Base-by-base conservation (phyloP, 1,139 yeast species). In the Hanseniaspora uvarum region DNA sequence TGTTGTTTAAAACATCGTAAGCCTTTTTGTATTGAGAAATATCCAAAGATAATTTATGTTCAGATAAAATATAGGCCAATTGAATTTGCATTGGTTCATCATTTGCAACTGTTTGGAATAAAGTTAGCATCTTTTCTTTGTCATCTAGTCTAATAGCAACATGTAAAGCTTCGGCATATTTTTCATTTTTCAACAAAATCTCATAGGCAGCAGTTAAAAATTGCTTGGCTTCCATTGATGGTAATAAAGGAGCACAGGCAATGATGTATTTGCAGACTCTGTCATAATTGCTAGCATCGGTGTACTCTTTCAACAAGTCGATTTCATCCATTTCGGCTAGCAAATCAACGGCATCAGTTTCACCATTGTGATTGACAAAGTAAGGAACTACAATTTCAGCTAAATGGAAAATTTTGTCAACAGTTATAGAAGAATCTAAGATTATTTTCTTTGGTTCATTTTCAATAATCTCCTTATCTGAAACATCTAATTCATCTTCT, bases 291-390 rank as follows among this genome's bases (percentile, higher is more conserved):
- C 81, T 77, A 59, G 82, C 83, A 68, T 92, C 98, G 56, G 89
- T 95, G 68, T 78, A 86, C 60, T 81, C 79, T 8, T 94, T 83
- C 59, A 94, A 74, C 65, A 81, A 79, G 63, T 86, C 95, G 62
- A 92, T 84, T 55, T 81, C 75, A 70, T 92, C 98, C 56, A 92
- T 79, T 69, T 92, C 98, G 57, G 88, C 74, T 60, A 94, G 74
- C 61, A 92, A 73, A 70, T 92, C 99, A 31, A 92, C 95, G 1
- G 98, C 98, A 67, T 92, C 99, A 10, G 96, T 96, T 70, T 94
- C 98, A 37, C 96, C 98, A 67, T 94, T 92, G 70, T 92, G 97
- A 64, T 86, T 82, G 62, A 92, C 75, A 71, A 92, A 92, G 64
- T 83, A 86, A 30, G 96, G 96, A 36, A 86, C 92, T 62, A 94